These are phyloP conservation scores for Fusarium anguioides DNA, from an alignment of 2,329 filamentous ascomycete species.

Conservation along the genomic window DNA sequence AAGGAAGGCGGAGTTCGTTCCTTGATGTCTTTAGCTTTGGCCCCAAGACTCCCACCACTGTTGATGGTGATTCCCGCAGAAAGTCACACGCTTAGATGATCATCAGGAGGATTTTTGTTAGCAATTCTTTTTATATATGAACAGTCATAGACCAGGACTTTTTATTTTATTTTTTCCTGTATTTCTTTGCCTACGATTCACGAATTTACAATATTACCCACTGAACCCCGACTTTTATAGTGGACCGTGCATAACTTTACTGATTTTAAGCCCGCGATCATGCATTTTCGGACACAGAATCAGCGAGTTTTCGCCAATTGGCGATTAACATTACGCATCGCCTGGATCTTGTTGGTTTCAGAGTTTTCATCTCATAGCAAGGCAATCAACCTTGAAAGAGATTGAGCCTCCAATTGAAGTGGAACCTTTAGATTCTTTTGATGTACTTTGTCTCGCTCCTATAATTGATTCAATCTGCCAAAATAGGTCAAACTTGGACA, in stretches of 20 bases:
- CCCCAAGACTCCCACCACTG: constrained; percentile 8
- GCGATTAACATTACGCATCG: background rate
- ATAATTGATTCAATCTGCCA: too few species aligned
- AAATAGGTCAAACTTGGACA: too few species aligned
- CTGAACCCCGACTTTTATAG: background rate
- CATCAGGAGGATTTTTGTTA: background rate
- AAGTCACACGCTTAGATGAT: constrained; percentile 25
- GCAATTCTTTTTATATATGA: background rate
- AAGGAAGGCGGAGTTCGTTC: constrained; percentile 31
- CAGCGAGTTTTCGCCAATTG: background rate
- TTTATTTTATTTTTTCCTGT: too few species aligned
- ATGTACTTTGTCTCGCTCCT: too few species aligned
- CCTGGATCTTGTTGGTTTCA: background rate
- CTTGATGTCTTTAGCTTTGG: constrained; percentile 33
- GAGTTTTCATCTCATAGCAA: background rate
- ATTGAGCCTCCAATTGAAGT: too few species aligned
- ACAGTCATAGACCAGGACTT: constrained; percentile 5
- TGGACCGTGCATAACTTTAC: too few species aligned
- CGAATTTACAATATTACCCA: background rate
- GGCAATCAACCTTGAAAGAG: too few species aligned
- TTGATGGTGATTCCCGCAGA: constrained; percentile 21
- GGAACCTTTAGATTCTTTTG: too few species aligned
- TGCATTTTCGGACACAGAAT: background rate
- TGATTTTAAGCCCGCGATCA: background rate
- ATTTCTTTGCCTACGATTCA: background rate